Evolutionary conservation across 768 basidiomycete species (phyloP), one percentile per base, ranked within the genome.

Genomic region (Mycena floridula): DNA sequence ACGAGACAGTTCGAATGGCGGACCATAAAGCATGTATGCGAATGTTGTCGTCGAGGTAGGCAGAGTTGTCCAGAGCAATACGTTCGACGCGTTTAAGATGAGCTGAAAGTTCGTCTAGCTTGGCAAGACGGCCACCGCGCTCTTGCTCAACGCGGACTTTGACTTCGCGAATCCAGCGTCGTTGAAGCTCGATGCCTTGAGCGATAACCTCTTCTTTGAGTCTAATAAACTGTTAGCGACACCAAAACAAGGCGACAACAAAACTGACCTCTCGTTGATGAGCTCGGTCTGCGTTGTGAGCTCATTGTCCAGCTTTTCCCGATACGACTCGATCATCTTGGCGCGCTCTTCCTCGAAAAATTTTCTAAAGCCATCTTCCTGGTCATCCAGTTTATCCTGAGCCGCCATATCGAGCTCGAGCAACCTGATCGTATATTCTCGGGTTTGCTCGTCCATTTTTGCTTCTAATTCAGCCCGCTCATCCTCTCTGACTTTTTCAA

Each of bases 181-280:
- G 83, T 60, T 98, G 96, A 20, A 98, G 81, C 65, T 98, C 96
- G 56, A 99, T 92, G 15, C 94, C 96, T 62, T 98, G 94, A 3
- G 93, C 86, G 41, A 98, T 76, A 43, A 98, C 91, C 61, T 95
- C 93, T 60, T 95, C 90, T 61, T 85, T 89, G 47, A 99, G 73
- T 32, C 93, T 96, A 55, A 4, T 4, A 21, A 3, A 1, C 18
- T 30, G n/a, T 38, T 39, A 32, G 24, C 16, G 21, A 23, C 20
- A 25, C n/a, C 16, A 5, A 43, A 42, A 25, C 18, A 37, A n/a
- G 12, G n/a, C n/a, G n/a, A n/a, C n/a, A n/a, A n/a, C n/a, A 25
- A 7, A 25, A 43, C 76, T 48, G 55, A 94, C 93, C 95, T 82
- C 68, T 97, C 82, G 61, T 98, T 93, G 61, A 98, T 93, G 49